Evolutionary conservation across 768 basidiomycete species (phyloP), one percentile per base, ranked within the genome.

Genomic region (Kwoniella heveanensis): DNA sequence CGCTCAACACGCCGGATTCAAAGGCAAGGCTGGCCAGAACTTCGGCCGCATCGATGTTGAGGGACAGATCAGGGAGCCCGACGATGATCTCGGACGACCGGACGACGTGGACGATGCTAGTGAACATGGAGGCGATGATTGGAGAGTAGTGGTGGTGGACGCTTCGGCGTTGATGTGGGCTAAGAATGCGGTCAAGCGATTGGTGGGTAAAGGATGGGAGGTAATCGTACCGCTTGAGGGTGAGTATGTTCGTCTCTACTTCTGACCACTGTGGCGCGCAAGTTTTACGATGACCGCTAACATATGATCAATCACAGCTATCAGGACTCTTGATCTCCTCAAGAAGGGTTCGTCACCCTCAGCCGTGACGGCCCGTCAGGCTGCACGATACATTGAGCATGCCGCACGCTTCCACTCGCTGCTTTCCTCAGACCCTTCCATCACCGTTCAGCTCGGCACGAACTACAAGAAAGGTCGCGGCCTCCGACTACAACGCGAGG

Each of bases 211-310:
- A 0, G 84, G 90, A 27, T 82, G 88, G 65, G 91, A 93, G 79
- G 80, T 92, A 30, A 72, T 96, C 54, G 86, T 96, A 52, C 92
- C 93, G 6, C 85, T 93, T 26, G 92, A 96, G 85, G 91, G 92
- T 92, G 66, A 54, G 85, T 82, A 17, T 13, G 17, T 6, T 21
- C 0, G 21, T 30, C 24, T 37, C 25, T 22, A 8, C 17, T 64
- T 39, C 64, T 26, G 46, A 25, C 36, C 19, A 32, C 5, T 32
- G 53, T n/a, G n/a, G n/a, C n/a, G n/a, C n/a, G n/a, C n/a, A n/a
- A n/a, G n/a, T n/a, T n/a, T n/a, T 21, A 55, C n/a, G 36, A 36
- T 66, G 39, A 46, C 19, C 32, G 32, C 32, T 32, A 13, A 32
- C 32, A 30, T 29, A 55, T 51, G 49, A 50, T 51, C 49, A n/a